A percentile compares a stretch with the other conserved stretches of the same genome.
These are phyloP conservation scores for Elaeis guineensis DNA, from an alignment of 176 grass and related monocot genomes.

Conservation along the genomic window DNA sequence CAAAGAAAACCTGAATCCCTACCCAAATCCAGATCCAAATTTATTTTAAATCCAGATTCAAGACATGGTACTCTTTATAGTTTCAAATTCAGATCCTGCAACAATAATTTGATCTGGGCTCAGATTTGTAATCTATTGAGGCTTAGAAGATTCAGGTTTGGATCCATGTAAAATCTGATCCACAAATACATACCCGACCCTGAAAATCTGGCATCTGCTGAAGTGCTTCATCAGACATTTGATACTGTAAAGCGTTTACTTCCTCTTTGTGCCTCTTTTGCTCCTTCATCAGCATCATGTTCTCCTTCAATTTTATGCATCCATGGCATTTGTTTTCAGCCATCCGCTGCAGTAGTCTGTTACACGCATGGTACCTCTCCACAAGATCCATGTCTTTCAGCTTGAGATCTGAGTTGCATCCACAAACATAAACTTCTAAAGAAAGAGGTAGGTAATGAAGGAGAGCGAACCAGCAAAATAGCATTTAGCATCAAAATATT, in stretches of 20 bases:
- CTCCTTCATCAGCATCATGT: conserved; percentile 62
- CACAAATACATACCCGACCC: conserved; percentile 61
- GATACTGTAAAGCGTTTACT: conserved; percentile 66
- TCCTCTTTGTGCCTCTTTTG: conserved; percentile 64
- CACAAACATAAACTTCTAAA: conserved; percentile 5
- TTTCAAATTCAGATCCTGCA: no score
- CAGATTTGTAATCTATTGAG: no score
- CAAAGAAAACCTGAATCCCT: no score
- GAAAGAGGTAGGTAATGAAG: background rate
- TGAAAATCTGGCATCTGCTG: conserved; percentile 99
- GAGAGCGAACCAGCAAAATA: no score
- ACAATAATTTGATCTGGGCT: no score
- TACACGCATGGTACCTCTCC: conserved; percentile 53
- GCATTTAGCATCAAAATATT: no score
- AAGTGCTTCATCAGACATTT: conserved; percentile 96
- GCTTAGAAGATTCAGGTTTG: no score
- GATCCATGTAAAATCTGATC: no score
- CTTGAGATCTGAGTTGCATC: conserved; percentile 62
- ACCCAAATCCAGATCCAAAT: no score
- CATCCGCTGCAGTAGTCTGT: conserved; percentile 57
- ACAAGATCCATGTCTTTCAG: conserved; percentile 56
- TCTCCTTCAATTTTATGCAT: conserved; percentile 94
- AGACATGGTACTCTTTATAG: no score
- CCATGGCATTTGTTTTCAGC: conserved; percentile 87
- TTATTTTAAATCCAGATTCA: no score